Conservation (phyloP, 2,329 filamentous ascomycete species). For the Chrysosporium queenslandicum region DNA sequence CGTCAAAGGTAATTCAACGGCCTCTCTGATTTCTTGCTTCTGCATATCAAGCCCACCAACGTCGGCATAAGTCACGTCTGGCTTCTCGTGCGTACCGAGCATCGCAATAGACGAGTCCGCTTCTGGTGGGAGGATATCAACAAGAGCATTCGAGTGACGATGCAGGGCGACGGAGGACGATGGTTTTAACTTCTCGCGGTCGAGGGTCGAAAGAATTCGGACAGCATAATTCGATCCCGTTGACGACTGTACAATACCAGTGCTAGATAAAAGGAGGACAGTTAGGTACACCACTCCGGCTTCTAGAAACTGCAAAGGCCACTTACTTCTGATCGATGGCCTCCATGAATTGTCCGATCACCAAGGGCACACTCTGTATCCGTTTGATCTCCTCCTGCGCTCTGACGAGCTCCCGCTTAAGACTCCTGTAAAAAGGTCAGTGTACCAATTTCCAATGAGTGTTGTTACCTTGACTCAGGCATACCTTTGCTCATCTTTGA, state of each 20-base stretch:
- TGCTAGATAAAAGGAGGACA: constrained; percentile 46
- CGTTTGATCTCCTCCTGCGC: constrained; percentile 99
- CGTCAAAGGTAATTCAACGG: constrained; percentile 89
- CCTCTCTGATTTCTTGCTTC: constrained; percentile 98
- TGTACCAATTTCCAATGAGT: constrained; percentile 5
- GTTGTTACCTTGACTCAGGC: background rate
- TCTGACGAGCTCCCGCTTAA: constrained; percentile 93
- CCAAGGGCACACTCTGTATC: constrained; percentile 93
- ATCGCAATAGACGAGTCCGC: constrained; percentile 98
- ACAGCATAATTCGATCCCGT: constrained; percentile 99
- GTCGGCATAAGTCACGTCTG: constrained; percentile 94
- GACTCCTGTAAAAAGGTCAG: constrained; percentile 50
- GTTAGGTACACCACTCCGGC: background rate
- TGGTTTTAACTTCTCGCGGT: constrained; percentile 95
- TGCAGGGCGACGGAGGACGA: constrained; percentile 96
- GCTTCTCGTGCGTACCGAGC: constrained; percentile 93
- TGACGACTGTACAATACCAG: constrained; percentile 95
- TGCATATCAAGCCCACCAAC: constrained; percentile 98
- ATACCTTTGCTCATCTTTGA: constrained; percentile 97
- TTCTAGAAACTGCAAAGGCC: background rate
- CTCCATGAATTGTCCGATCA: constrained; percentile 99
- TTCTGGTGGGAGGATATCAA: constrained; percentile 97
- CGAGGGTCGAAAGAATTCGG: constrained; percentile 92
- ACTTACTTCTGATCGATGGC: constrained; percentile 94
- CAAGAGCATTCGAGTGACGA: constrained; percentile 94